Evolutionary conservation across 495 filamentous ascomycete species (phyloP).

Genomic region (Achaetomiella virescens): DNA sequence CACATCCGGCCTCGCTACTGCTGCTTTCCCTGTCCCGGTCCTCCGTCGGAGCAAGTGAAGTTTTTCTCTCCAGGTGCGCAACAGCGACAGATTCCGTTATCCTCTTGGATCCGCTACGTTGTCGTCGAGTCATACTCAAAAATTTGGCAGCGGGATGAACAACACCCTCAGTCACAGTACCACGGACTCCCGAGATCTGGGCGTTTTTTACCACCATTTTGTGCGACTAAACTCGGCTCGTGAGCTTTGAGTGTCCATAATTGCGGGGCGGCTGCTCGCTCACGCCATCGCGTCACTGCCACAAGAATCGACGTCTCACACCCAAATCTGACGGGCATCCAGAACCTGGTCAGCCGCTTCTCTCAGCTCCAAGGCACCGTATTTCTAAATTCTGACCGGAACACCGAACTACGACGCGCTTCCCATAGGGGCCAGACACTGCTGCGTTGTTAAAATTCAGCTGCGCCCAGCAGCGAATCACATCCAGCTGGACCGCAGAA

Average conservation of each 20-base stretch:
- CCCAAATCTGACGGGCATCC: not conserved
- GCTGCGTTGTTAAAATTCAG: constrained; percentile 14
- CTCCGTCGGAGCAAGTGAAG: constrained; percentile 3
- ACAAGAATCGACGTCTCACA: not conserved
- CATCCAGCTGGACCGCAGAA: not conserved
- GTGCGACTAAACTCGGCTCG: not conserved
- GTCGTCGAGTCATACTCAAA: not conserved
- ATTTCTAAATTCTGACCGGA: too few relatives aligned
- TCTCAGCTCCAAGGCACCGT: too few relatives aligned
- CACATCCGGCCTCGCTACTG: constrained; percentile 16
- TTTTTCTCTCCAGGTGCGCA: not conserved
- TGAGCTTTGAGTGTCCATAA: not conserved
- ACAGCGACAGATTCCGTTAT: not conserved
- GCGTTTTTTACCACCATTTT: not conserved
- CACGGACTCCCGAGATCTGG: not conserved
- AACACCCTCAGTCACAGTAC: not conserved
- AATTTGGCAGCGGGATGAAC: not conserved
- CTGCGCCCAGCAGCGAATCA: constrained; percentile 10
- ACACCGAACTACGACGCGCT: too few relatives aligned
- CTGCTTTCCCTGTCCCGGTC: not conserved
- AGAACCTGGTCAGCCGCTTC: not conserved
- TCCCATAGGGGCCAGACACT: not conserved
- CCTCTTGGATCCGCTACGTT: not conserved
- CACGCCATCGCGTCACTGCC: not conserved
- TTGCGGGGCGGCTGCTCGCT: not conserved